Evolutionary conservation across 1,139 yeast species (phyloP), one percentile per base, ranked within the genome.

Genomic region (Magnusiomyces paraingens): DNA sequence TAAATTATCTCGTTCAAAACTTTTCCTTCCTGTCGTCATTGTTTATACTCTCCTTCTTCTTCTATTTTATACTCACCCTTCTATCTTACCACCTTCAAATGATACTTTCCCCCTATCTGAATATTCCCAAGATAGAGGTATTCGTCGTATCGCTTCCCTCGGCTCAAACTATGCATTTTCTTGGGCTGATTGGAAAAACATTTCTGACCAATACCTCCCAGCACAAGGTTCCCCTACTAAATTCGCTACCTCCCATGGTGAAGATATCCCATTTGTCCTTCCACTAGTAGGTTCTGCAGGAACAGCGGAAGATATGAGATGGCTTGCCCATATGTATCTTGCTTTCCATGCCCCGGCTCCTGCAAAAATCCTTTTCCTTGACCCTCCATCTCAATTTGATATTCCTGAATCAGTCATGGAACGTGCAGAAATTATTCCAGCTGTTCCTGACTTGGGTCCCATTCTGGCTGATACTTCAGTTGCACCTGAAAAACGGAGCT

Each of bases 111-210:
- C 32, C 32, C 32, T 26, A 4, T 5, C 32, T 4, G 8, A 26
- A 8, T 26, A 26, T 8, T 26, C 32, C 32, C 8, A 4, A 26
- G 32, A 26, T 26, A 26, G 32, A 26, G 32, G 32, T 8, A 26
- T 26, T 8, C 32, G 32, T 26, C 32, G 32, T 8, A 26, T 26
- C 32, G 32, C 32, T 4, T 4, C 32, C 32, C 32, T 26, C 32
- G 32, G 32, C 32, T 4, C 4, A 4, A 26, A 26, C 32, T 61
- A 59, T 47, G 26, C 45, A 3, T 66, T 66, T 47, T 35, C 54
- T 2, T 66, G 70, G 70, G 50, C 55, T 26, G 64, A 66, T 51
- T 66, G 69, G 68, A 58, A 66, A 17, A 67, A 66, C 52, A 50
- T 66, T 20, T 49, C 59, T 10, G 62, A 58, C 32, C 62, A 61